Evolutionary conservation across 139 green algal species (phyloP), one percentile per base, ranked within the genome.

Genomic region (Micractinium sp.): DNA sequence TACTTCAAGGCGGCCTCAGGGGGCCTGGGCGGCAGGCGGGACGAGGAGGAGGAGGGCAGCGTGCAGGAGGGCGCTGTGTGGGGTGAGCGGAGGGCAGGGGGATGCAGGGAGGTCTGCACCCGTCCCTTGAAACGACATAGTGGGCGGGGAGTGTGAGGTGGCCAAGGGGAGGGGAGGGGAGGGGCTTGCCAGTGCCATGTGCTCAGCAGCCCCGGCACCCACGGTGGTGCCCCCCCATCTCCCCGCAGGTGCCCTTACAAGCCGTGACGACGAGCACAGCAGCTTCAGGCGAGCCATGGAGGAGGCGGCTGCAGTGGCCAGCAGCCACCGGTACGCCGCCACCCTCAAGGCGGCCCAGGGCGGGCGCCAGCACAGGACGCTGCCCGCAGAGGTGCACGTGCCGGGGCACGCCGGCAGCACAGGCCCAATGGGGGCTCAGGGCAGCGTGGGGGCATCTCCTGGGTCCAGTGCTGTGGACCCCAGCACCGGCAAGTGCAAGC

Each of bases 1-100:
- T 88, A 88, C 69, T 88, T 88, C 69, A 88, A 67, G 63, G 20
- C 63, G 0, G 13, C 79, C 71, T 31, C 31, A 2, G 31, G n/a
- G 47, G 47, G 31, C n/a, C 71, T 22, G 13, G 71, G 80, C 33
- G 56, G 81, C 56, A 16, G 1, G 14, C 47, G 13, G 3, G 79
- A 5, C 29, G n/a, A 31, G n/a, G 56, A 76, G 56, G 33, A 25
- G 29, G 25, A 56, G 74, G 33, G 36, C 18, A 0, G 0, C 0
- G 56, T 60, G 2, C 29, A 36, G 22, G 56, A 36, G 22, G 56
- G 81, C 56, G 12, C 35, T 53, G 81, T 86, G 81, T 86, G 81
- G 81, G 81, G 81, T 86, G 81, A 86, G 81, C 41, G 35, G 75
- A 31, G 1, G 41, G 78, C 27, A 27, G 39, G n/a, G 15, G 38